Evolutionary conservation across 164 flowering plant genomes (phyloP), one percentile per base, ranked within the genome.

Genomic region (Chloranthus sessilifolius): DNA sequence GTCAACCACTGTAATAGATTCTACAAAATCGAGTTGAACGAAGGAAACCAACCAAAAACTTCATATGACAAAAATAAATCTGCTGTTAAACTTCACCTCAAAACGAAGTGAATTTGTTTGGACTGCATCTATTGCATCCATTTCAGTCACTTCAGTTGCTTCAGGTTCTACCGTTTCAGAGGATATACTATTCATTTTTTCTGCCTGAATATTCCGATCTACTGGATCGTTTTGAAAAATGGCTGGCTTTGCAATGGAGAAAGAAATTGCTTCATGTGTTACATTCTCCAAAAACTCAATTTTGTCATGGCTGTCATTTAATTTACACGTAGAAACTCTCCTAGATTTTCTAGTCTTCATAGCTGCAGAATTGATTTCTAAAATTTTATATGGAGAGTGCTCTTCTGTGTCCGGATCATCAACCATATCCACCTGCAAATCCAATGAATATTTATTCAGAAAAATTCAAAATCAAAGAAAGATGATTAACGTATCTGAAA

Each of bases 221-320:
- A 12, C 36, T 33, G 36, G 36, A 33, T 7, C 7, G 7, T 7
- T 7, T 33, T 33, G 36, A 33, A 12, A 33, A 33, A 7, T 33
- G 7, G 36, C 12, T 33, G 36, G 36, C 36, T 33, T n/a, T n/a
- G 36, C 34, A 24, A 35, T 7, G 19, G 52, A 49, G 38, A 56
- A 46, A n/a, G n/a, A n/a, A n/a, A n/a, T n/a, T n/a, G n/a, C n/a
- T n/a, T n/a, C n/a, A n/a, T n/a, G n/a, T n/a, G n/a, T n/a, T n/a
- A n/a, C n/a, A n/a, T n/a, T n/a, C n/a, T n/a, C n/a, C n/a, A n/a
- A n/a, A n/a, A n/a, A n/a, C 15, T 30, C 34, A 42, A 45, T 49
- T 53, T 67, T 43, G 56, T 44, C 36, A 53, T 12, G 36, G 29
- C 51, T 52, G 31, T 26, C 50, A 56, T 61, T 47, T n/a, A 39